phyloP scores from a whole-genome alignment of 352 stramenopile species.

The Elongisporangium anandrum region DNA sequence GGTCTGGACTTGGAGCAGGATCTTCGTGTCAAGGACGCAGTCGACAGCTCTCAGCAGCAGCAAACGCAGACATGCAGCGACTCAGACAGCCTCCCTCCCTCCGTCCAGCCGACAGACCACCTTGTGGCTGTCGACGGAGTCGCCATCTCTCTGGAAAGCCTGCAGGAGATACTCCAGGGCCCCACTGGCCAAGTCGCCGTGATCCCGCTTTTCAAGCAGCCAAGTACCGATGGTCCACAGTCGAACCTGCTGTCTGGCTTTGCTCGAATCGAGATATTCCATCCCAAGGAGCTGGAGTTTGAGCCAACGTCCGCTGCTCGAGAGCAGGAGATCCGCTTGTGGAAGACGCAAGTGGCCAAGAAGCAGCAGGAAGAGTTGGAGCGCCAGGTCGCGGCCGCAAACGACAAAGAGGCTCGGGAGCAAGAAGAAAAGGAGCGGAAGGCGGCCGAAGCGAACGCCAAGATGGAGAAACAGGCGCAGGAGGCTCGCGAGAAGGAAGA shows the following conservation, averaged over 20 bases:
- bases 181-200: constrained; percentile 33
- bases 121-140: constrained; percentile 46
- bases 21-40: neutral
- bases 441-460: constrained; percentile 24
- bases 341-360: constrained; percentile 19
- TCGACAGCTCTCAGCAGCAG: neutral
- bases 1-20: neutral
- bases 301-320: constrained; percentile 27
- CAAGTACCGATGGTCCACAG: constrained; percentile 1
- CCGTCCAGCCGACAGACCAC: constrained; percentile 28
- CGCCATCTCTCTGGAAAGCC: constrained; percentile 30
- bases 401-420: constrained; percentile 24
- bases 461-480: constrained; percentile 21
- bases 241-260: constrained; percentile 53
- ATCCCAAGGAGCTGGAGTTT: constrained; percentile 42
- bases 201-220: constrained; percentile 43
- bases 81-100: constrained; percentile 8
- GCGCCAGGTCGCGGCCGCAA: constrained; percentile 23
- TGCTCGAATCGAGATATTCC: constrained; percentile 56
- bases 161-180: constrained; percentile 40
- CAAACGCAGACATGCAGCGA: constrained; percentile 4
- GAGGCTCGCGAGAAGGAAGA: constrained; percentile 40
- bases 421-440: constrained; percentile 29
- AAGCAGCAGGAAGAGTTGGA: constrained; percentile 25
- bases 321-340: constrained; percentile 24